phyloP scores from a whole-genome alignment of 345 rosid genomes.

The Stellera chamaejasme region DNA sequence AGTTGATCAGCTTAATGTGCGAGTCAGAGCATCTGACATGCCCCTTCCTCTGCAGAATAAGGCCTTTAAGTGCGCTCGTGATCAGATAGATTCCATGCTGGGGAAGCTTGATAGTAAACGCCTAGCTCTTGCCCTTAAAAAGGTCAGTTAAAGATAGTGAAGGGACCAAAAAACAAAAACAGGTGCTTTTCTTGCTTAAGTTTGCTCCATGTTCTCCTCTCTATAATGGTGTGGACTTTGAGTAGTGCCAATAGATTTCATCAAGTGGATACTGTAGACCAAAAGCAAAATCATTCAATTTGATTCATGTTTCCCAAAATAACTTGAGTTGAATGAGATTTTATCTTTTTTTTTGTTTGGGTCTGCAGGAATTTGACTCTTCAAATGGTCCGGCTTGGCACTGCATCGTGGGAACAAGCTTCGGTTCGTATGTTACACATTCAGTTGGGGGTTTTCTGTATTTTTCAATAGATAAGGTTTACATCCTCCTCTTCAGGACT shows the following conservation, averaged over 20 bases:
- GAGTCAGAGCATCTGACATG: constrained; percentile 88
- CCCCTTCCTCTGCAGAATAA: constrained; percentile 51
- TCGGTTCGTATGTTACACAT: constrained; percentile 92
- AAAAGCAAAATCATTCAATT: no score
- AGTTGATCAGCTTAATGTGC: constrained; percentile 43
- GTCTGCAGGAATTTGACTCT: constrained; percentile 75
- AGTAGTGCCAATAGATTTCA: no score
- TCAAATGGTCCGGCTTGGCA: constrained; percentile 97
- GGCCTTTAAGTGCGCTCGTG: constrained; percentile 75
- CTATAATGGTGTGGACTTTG: no score
- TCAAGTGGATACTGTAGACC: no score
- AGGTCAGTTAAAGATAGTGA: constrained; percentile 27
- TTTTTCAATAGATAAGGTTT: constrained; percentile 82
- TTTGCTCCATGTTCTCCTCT: no score
- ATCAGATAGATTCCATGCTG: constrained; percentile 67
- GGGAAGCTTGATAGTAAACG: constrained; percentile 81
- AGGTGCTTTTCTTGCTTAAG: no score
- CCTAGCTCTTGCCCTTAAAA: constrained; percentile 87
- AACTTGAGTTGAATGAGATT: no score
- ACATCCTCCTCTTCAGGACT: constrained; percentile 91
- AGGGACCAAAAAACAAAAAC: no score
- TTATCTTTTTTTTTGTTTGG: neutral
- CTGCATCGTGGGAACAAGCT: constrained; percentile 95
- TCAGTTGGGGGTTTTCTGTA: constrained; percentile 91
- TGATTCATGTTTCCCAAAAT: no score